Base-by-base conservation (phyloP, 169 alveolate species). In the Eimeria tenella region DNA sequence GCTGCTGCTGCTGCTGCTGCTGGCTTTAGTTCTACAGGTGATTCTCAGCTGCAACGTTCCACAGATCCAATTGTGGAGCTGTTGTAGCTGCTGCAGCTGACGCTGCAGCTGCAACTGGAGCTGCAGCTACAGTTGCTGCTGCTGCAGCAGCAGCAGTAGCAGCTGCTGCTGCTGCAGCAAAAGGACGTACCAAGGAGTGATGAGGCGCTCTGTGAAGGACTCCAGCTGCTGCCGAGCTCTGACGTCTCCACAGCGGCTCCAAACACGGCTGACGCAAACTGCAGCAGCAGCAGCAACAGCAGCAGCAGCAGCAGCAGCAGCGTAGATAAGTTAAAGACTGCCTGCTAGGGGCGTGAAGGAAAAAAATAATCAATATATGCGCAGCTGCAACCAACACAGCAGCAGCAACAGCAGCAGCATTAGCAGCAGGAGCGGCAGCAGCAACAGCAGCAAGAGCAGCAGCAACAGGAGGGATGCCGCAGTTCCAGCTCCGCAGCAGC, bases 201-300 rank as follows among this genome's bases (percentile, higher is more conserved):
- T 49, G 55, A 7, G 56, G 53, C 79, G 25, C 81, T 71, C 88
- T 4, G 94, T 89, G 77, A 89, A 89, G 13, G 49, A 42, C 53
- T 89, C 94, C 77, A 89, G 88, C 65, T 25, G 60, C 77, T 25
- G 53, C 87, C 94, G 60, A 42, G 89, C 81, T 4, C 70, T 56
- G 17, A 63, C 79, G 25, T 71, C 70, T 25, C 53, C n/a, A 58
- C 87, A 71, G 11, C 55, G 50, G 21, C 49, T 42, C 94, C 94
- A 89, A 13, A 74, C 70, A 11, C 62, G 15, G 68, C 94, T 87
- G 11, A 89, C 81, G 56, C 88, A 83, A 53, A 58, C 82, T 86
- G 93, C 62, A 63, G 53, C 15, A n/a, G 58, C 90, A 4, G 68
- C 68, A 58, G n/a, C 31, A n/a, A 23, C 90, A 4, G 75, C 56